Conservation (phyloP, 192 early-diverging fungal genomes). For the Allomyces macrogynus region DNA sequence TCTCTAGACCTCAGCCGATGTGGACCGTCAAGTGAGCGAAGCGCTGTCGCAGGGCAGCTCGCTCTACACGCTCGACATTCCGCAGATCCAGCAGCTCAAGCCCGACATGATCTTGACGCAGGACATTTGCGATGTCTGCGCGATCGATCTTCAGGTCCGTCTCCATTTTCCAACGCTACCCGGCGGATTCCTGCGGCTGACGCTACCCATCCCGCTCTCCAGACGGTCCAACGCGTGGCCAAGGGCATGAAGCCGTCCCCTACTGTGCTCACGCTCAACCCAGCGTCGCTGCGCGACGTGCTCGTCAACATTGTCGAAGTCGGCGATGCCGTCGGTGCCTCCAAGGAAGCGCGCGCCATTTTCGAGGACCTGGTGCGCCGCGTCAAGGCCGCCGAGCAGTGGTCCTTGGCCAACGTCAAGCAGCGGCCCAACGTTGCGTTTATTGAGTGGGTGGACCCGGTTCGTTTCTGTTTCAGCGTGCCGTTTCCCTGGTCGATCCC, state of each 20-base stretch:
- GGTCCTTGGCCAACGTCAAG: not conserved
- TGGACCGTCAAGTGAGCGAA: slow-evolving; percentile 22
- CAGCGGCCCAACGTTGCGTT: slow-evolving; percentile 13
- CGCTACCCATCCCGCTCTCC: not conserved
- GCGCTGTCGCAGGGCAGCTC: slow-evolving; percentile 16
- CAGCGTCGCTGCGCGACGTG: slow-evolving; percentile 20
- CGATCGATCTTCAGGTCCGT: slow-evolving; percentile 20
- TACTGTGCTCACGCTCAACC: slow-evolving; percentile 27
- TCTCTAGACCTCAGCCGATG: slow-evolving; percentile 4
- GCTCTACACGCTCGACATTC: slow-evolving; percentile 24
- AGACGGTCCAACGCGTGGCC: slow-evolving; percentile 26
- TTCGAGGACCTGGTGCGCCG: not conserved
- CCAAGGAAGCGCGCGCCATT: slow-evolving; percentile 3
- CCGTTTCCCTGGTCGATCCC: too few relatives aligned
- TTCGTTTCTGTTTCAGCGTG: too few relatives aligned
- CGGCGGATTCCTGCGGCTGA: too few relatives aligned
- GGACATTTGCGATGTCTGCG: slow-evolving; percentile 26
- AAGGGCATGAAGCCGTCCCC: slow-evolving; percentile 19
- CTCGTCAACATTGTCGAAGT: slow-evolving; percentile 21
- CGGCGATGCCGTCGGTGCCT: slow-evolving; percentile 17
- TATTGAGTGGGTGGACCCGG: slow-evolving; percentile 31
- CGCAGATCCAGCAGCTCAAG: slow-evolving; percentile 12
- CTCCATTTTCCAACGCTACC: not conserved
- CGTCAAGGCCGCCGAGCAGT: not conserved
- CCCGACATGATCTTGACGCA: slow-evolving; percentile 31